These are phyloP conservation scores for Drechslera avenae DNA, from an alignment of 2,329 filamentous ascomycete species.

Conservation along the genomic window DNA sequence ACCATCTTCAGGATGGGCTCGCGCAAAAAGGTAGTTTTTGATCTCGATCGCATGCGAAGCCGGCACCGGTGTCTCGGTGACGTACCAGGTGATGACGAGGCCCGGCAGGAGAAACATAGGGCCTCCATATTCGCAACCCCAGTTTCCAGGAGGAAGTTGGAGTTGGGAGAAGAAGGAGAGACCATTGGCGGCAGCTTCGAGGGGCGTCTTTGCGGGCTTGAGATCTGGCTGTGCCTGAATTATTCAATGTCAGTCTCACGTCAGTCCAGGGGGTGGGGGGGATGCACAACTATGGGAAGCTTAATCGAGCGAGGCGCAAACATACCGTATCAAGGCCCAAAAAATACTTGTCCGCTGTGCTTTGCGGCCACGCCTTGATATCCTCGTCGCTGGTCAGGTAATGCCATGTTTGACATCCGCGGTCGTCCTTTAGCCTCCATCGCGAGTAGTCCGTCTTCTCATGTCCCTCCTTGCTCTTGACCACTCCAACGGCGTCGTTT, in stretches of 20 bases:
- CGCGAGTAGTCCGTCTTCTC: conserved; percentile 74
- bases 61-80: conserved; percentile 85
- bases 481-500: conserved; percentile 18
- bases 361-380: conserved; percentile 80
- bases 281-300: neutral
- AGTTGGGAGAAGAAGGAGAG: conserved; percentile 87
- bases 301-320: neutral
- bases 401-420: conserved; percentile 90
- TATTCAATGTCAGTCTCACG: neutral
- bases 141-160: conserved; percentile 87
- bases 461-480: conserved; percentile 17
- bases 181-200: conserved; percentile 81
- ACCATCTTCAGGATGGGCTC: conserved; percentile 85
- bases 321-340: conserved; percentile 77
- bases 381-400: conserved; percentile 79
- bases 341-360: conserved; percentile 85
- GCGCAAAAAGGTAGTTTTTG: conserved; percentile 86
- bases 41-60: conserved; percentile 83
- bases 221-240: conserved; percentile 74
- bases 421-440: conserved; percentile 85
- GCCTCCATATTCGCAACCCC: conserved; percentile 97
- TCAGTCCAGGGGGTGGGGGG: neutral
- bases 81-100: conserved; percentile 83
- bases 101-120: conserved; percentile 95
- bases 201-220: conserved; percentile 70